Conservation (phyloP, 306 rosid genomes). For the Trifolium subterraneum region DNA sequence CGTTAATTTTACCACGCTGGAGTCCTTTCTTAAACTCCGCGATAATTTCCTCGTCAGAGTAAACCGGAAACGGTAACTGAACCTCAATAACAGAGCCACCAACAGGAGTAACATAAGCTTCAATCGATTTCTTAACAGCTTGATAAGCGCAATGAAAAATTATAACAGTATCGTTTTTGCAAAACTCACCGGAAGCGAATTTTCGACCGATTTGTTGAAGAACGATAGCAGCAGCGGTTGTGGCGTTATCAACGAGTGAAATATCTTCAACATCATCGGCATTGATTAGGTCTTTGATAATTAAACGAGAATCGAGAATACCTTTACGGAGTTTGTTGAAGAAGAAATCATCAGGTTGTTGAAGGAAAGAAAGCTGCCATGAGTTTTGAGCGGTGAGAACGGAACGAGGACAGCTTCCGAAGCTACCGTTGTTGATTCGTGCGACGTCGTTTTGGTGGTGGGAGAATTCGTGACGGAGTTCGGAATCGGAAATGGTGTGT, state of each 20-base stretch:
- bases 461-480: slow-evolving; percentile 53
- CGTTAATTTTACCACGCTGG: slow-evolving; percentile 50
- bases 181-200: slow-evolving; percentile 37
- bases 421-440: slow-evolving; percentile 69
- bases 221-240: slow-evolving; percentile 70
- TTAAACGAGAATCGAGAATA: slow-evolving; percentile 47
- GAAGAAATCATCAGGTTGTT: slow-evolving; percentile 65
- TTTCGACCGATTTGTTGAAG: slow-evolving; percentile 56
- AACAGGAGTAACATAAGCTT: slow-evolving; percentile 53
- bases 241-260: slow-evolving; percentile 66
- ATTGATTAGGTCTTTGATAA: slow-evolving; percentile 47
- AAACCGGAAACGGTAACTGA: slow-evolving; percentile 62
- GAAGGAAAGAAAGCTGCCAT: slow-evolving; percentile 62
- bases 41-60: slow-evolving; percentile 49
- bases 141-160: slow-evolving; percentile 60
- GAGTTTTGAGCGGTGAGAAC: slow-evolving; percentile 50
- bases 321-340: slow-evolving; percentile 46
- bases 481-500: slow-evolving; percentile 39
- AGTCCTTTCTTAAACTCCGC: slow-evolving; percentile 57
- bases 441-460: slow-evolving; percentile 59
- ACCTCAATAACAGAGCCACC: slow-evolving; percentile 60
- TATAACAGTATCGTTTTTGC: slow-evolving; percentile 48
- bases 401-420: slow-evolving; percentile 68
- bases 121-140: slow-evolving; percentile 68
- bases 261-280: slow-evolving; percentile 51